Base-by-base conservation (phyloP, 2,329 filamentous ascomycete species). In the Alternaria sp. region DNA sequence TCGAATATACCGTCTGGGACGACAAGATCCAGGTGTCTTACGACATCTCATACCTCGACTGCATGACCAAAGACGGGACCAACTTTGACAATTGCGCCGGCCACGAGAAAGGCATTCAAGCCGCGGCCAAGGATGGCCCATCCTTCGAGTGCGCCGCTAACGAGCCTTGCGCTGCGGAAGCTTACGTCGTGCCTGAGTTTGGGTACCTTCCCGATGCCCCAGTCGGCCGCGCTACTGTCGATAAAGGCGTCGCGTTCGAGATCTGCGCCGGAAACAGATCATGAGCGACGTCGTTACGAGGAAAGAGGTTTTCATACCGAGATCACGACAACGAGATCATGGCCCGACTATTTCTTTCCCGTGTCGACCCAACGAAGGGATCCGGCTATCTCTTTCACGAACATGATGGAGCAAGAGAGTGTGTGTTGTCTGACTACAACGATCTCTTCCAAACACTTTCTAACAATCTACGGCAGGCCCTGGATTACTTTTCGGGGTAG, bases 41-140 rank as follows among this genome's bases (percentile, higher is more conserved):
- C 52, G 68, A 70, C 32, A 66, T 70, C 7, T 65, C 59, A 0
- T 69, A 69, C 26, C 56, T 70, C 6, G 61, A 69, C 15, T 70
- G 68, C 13, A 65, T 69, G 62, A 56, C 49, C 10, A 59, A 64
- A 15, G 10, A 59, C 19, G 66, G 51, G 36, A 43, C 54, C 11
- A 59, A 69, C 25, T 56, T 69, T 3, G 52, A 40, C 43, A 47
- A 30, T 1, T 68, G 67, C 23, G 65, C 54, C 2, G 67, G 68
- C 5, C 63, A 69, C 25, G 65, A 70, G 10, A 56, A 55, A 6
- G 68, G 67, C 5, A 68, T 67, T 10, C 67, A 71, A 30, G 68
- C 64, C 40, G 50, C 61, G 1, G 61, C 67, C 5, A 43, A 54
- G 3, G 17, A 32, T 1, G 66, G 63, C 28, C 56, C 61, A 0